A percentile compares a stretch with the other conserved stretches of the same genome.
Conservation (phyloP, 192 early-diverging fungal genomes). For the Irineochytrium annulatum region DNA sequence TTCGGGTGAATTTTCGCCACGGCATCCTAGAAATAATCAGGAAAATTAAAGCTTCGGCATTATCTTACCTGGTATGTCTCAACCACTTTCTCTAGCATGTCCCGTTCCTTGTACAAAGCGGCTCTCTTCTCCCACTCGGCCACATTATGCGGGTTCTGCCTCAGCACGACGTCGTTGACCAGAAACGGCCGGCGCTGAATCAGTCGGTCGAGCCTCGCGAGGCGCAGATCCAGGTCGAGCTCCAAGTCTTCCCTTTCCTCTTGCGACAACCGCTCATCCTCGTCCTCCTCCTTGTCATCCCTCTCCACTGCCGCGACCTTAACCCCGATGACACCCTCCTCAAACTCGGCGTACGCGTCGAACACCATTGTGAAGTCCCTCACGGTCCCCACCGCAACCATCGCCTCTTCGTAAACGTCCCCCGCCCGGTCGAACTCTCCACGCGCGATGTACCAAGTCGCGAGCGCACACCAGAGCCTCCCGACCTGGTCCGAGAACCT, state of each 20-base stretch:
- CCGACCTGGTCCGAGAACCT: slow-evolving; percentile 82
- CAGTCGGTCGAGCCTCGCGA: slow-evolving; percentile 83
- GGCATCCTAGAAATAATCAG: too few species aligned
- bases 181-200: slow-evolving; percentile 91
- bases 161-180: slow-evolving; percentile 86
- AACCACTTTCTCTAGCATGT: slow-evolving; percentile 48
- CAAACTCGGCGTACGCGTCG: slow-evolving; percentile 92
- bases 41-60: too few species aligned
- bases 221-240: slow-evolving; percentile 72
- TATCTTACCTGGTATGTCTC: slow-evolving; percentile 75
- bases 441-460: slow-evolving; percentile 71
- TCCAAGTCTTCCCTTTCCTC: slow-evolving; percentile 46
- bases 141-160: slow-evolving; percentile 88
- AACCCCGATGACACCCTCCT: slow-evolving; percentile 71
- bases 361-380: slow-evolving; percentile 94
- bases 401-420: slow-evolving; percentile 92
- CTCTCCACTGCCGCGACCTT: slow-evolving; percentile 68
- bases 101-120: slow-evolving; percentile 57
- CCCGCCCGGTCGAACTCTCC: slow-evolving; percentile 81
- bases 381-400: slow-evolving; percentile 72
- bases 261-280: slow-evolving; percentile 31
- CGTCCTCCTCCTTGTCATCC: slow-evolving; percentile 45
- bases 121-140: slow-evolving; percentile 89
- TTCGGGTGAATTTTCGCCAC: slow-evolving; percentile 71
- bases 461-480: slow-evolving; percentile 82